These are phyloP conservation scores for Colletotrichum brevisporum DNA, from an alignment of 2,329 filamentous ascomycete genomes.

Conservation along the genomic window DNA sequence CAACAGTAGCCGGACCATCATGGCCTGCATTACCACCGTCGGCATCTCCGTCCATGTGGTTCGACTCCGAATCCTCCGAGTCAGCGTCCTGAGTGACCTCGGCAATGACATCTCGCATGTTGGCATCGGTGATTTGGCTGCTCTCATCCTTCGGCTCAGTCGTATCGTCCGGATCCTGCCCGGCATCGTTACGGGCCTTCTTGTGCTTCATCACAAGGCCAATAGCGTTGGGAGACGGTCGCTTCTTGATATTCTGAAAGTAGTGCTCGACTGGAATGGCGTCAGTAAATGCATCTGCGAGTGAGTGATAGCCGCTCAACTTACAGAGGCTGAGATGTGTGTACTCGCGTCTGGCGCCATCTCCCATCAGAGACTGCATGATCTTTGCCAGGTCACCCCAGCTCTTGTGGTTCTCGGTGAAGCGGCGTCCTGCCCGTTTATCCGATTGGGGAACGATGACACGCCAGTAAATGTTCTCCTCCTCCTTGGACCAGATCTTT, in stretches of 20 bases:
- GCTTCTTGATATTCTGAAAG: constrained; percentile 58
- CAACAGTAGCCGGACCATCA: too few relatives aligned
- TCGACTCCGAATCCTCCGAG: background rate
- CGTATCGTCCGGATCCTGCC: background rate
- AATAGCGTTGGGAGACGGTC: constrained; percentile 54
- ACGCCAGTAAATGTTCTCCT: constrained; percentile 66
- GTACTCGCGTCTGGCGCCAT: constrained; percentile 54
- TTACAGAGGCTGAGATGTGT: constrained; percentile 57
- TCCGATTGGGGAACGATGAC: constrained; percentile 54
- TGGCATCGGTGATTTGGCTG: too few relatives aligned
- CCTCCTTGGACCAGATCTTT: constrained; percentile 62
- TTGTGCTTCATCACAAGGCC: constrained; percentile 53
- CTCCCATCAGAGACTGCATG: constrained; percentile 56
- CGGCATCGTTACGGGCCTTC: background rate
- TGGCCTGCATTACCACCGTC: too few relatives aligned
- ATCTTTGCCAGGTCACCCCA: constrained; percentile 55
- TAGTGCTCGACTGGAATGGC: constrained; percentile 58
- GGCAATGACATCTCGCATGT: too few relatives aligned
- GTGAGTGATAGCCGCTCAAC: constrained; percentile 36
- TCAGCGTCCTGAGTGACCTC: background rate
- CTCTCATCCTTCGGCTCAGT: background rate
- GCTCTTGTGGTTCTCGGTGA: constrained; percentile 41
- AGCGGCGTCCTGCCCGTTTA: constrained; percentile 47
- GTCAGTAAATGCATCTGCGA: constrained; percentile 5
- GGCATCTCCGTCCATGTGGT: background rate